These are phyloP conservation scores for Rhodamnia argentea DNA, from an alignment of 345 rosid species.

Conservation along the genomic window DNA sequence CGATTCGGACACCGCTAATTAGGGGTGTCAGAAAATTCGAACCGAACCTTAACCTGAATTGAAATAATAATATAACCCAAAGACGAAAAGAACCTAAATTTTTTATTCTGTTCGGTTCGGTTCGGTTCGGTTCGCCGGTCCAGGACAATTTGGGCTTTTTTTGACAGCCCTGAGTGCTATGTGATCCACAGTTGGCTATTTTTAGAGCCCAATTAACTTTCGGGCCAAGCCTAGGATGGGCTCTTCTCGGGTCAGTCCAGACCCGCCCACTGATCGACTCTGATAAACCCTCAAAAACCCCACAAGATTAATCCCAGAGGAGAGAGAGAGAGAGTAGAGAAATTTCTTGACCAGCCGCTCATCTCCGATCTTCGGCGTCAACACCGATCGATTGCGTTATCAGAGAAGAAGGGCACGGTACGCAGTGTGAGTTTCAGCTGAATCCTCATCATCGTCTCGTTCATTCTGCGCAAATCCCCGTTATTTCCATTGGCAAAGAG, in stretches of 20 bases:
- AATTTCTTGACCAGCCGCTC: neutral
- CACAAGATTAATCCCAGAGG: neutral
- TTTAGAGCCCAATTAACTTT: neutral
- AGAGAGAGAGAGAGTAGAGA: neutral
- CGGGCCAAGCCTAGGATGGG: neutral
- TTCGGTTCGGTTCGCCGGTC: no score
- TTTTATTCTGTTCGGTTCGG: no score
- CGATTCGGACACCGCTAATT: no score
- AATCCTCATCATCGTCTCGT: neutral
- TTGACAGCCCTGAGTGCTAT: neutral
- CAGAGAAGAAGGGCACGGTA: neutral
- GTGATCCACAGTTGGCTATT: neutral
- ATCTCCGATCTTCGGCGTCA: neutral
- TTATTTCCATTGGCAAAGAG: neutral
- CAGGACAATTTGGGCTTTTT: no score
- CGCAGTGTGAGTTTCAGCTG: neutral
- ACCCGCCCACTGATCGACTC: neutral
- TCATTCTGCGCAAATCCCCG: neutral
- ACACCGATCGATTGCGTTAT: neutral
- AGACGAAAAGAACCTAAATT: no score
- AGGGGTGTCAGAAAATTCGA: no score
- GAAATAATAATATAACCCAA: no score
- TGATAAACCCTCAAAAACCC: neutral
- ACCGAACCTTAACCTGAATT: no score
- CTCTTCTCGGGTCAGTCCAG: neutral